Base-by-base conservation (phyloP, 192 early-diverging fungal genomes). In the Rhizophlyctis rosea region DNA sequence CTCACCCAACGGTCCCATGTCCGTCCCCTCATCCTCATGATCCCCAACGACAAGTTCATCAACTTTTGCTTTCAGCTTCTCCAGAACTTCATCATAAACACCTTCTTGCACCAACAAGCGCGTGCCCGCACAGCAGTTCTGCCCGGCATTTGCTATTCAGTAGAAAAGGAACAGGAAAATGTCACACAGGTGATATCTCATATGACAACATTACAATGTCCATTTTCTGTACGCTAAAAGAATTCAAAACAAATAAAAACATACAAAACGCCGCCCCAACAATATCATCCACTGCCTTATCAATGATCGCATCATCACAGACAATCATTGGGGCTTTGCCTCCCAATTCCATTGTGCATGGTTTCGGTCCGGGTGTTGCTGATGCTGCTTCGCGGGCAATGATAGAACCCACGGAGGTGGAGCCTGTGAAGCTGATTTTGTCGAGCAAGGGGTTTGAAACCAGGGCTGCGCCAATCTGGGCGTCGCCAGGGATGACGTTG, bases 1-100 rank as follows among this genome's bases (percentile, higher is more conserved):
- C n/a, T 72, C 59, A 27, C n/a, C 82, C 80, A 90, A 83, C 11
- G 81, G 80, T 25, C 81, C 81, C 31, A 77, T 61, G 44, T 67
- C 51, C 16, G 71, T 58, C 2, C 32, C 64, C 27, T 49, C 32
- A 13, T 75, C 73, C 14, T 74, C 70, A n/a, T 54, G 71, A 32
- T 67, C 66, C 9, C 80, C 80, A 27, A 82, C 32, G 32, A 80
- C 68, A 53, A 80, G 39, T 1, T 21, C 24, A 27, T 11, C 3
- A 21, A 80, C 81, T 34, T 73, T 53, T 3, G 23, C 61, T 28
- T 52, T 64, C 32, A 75, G 39, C 50, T 65, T 57, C 13, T 32
- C 52, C 1, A 73, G n/a, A 34, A 77, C 67, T n/a, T 47, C 55
- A 21, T 84, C 78, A 59, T 76, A 60, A 16, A 83, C 35, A n/a